Percentiles rank a stretch among this genome's conserved stretches.
These are phyloP conservation scores for Lachnellula suecica DNA, from an alignment of 2,329 filamentous ascomycete species.

Conservation along the genomic window DNA sequence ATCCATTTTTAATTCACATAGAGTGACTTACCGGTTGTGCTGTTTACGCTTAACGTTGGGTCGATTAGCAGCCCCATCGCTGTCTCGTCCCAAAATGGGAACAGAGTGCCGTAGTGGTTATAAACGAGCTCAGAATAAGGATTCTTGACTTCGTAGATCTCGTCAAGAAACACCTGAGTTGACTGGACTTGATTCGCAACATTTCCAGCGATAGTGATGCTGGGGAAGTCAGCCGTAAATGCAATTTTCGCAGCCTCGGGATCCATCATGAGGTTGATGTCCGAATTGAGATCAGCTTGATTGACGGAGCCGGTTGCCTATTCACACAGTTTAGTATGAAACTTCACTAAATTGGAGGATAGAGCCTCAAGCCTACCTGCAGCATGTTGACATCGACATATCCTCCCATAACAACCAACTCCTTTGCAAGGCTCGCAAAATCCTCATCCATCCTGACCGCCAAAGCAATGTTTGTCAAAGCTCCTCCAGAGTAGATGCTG, in stretches of 20 bases:
- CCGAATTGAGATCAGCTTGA: constrained; percentile 30
- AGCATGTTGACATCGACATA: constrained; percentile 45
- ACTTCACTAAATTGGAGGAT: not conserved
- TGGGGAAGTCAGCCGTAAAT: constrained; percentile 45
- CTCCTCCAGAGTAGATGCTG: constrained; percentile 45
- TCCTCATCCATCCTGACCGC: constrained; percentile 44
- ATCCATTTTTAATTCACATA: not conserved
- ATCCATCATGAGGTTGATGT: constrained; percentile 51
- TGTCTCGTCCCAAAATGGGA: constrained; percentile 48
- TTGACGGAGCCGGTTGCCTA: constrained; percentile 28
- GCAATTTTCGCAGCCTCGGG: constrained; percentile 50
- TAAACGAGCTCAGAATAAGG: constrained; percentile 39
- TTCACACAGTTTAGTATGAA: not conserved
- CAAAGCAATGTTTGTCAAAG: constrained; percentile 49
- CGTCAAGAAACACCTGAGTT: constrained; percentile 38
- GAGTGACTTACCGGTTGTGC: constrained; percentile 31
- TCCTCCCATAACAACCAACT: constrained; percentile 50
- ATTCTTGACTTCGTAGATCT: constrained; percentile 37
- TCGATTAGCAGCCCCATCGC: constrained; percentile 41
- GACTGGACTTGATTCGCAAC: constrained; percentile 47
- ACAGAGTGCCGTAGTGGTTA: constrained; percentile 37
- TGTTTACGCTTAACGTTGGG: constrained; percentile 37
- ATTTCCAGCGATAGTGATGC: constrained; percentile 45
- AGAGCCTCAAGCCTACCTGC: not conserved
- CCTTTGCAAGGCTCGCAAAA: constrained; percentile 46